Conservation (phyloP, 176 grass and related monocot species). For the Olyra latifolia region DNA sequence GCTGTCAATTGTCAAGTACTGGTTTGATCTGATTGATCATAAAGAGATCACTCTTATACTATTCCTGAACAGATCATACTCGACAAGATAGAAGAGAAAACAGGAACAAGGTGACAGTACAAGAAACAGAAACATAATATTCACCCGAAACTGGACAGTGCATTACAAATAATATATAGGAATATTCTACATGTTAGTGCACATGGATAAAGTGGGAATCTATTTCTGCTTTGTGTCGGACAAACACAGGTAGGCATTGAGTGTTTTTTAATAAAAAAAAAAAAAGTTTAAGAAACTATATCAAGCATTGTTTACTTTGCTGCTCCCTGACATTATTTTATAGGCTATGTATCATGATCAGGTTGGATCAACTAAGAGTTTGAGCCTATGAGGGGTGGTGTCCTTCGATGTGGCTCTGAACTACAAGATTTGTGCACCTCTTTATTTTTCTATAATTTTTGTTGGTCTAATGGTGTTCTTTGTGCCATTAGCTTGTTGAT, state of each 20-base stretch:
- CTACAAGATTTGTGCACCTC: slow-evolving; percentile 1
- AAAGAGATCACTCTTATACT: slow-evolving; percentile 4
- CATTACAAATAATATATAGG: slow-evolving; percentile 2
- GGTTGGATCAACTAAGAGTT: slow-evolving; percentile 20
- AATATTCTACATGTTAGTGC: slow-evolving; percentile 21
- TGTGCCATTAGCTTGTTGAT: neutral
- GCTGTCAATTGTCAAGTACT: neutral
- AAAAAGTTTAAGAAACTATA: neutral
- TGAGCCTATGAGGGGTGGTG: neutral
- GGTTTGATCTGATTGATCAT: slow-evolving; percentile 7
- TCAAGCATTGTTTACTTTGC: neutral
- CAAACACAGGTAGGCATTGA: slow-evolving; percentile 2
- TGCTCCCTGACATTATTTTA: slow-evolving; percentile 20
- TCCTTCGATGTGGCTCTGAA: neutral
- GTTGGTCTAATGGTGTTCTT: neutral
- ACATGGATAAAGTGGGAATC: slow-evolving; percentile 23
- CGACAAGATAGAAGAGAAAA: slow-evolving; percentile 2
- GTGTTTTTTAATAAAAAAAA: neutral
- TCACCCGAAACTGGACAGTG: neutral
- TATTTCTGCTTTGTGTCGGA: neutral
- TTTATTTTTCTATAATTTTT: neutral
- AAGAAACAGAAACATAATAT: slow-evolving; percentile 10
- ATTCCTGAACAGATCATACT: neutral
- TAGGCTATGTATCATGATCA: neutral
- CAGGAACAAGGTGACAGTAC: neutral